Conservation (phyloP, 192 early-diverging fungal genomes). For the Pilobolus umbonatus region DNA sequence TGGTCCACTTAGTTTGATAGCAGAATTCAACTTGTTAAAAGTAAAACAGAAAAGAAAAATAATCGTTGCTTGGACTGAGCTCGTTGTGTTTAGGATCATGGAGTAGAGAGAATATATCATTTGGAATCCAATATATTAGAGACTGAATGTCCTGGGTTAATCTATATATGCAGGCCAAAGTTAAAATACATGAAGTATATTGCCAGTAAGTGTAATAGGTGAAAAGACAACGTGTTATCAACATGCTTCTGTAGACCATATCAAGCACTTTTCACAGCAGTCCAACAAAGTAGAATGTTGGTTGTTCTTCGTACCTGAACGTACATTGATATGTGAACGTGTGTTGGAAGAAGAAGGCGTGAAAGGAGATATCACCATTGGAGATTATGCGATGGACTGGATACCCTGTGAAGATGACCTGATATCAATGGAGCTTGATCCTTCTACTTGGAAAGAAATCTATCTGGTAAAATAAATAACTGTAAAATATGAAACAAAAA, state of each 20-base stretch:
- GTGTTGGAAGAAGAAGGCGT: conserved; percentile 92
- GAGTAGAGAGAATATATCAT: conserved; percentile 91
- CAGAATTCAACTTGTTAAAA: conserved; percentile 84
- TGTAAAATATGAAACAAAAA: neutral
- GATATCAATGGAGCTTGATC: conserved; percentile 82
- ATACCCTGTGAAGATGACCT: conserved; percentile 90
- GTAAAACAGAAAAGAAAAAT: conserved; percentile 29
- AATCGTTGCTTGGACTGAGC: too few species aligned
- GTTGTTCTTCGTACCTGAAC: conserved; percentile 84
- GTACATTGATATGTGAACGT: conserved; percentile 89
- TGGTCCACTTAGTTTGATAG: conserved; percentile 79
- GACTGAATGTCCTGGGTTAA: conserved; percentile 66
- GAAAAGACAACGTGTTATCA: conserved; percentile 18
- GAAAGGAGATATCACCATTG: conserved; percentile 77
- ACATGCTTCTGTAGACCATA: conserved; percentile 25
- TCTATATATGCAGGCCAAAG: conserved; percentile 84
- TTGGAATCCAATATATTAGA: conserved; percentile 61
- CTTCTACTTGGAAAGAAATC: conserved; percentile 73
- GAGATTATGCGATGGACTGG: conserved; percentile 86
- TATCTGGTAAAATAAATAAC: conserved; percentile 49
- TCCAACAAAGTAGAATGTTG: conserved; percentile 46
- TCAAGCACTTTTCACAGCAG: conserved; percentile 19
- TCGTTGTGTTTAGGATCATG: conserved; percentile 93
- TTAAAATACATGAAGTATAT: conserved; percentile 77
- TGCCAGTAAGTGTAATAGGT: conserved; percentile 49